Percentiles rank a stretch among this genome's conserved stretches.
Evolutionary conservation across 148 eudicot species (phyloP).

Genomic region (Vaccinium corymbosum): DNA sequence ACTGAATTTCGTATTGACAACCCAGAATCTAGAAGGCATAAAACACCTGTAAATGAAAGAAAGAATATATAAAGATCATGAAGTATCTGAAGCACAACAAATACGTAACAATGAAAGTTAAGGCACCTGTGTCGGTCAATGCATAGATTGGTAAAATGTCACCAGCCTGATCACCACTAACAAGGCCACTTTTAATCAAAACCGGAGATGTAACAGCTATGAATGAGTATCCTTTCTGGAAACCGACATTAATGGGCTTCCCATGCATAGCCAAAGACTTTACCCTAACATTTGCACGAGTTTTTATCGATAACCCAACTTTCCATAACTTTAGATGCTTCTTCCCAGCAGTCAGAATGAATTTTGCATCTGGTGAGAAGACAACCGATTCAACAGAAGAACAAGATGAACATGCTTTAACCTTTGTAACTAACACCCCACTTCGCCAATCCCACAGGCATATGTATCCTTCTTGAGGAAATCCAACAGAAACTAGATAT

Average conservation of each 20-base stretch:
- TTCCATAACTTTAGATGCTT: slow-evolving; percentile 50
- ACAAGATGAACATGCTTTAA: slow-evolving; percentile 42
- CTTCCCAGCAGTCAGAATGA: slow-evolving; percentile 48
- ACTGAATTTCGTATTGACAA: slow-evolving; percentile 32
- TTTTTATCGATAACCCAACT: slow-evolving; percentile 25
- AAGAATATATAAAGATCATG: background rate
- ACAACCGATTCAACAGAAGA: slow-evolving; percentile 42
- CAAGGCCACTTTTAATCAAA: slow-evolving; percentile 14
- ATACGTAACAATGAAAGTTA: background rate
- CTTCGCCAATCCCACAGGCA: slow-evolving; percentile 57
- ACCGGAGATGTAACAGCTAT: slow-evolving; percentile 36
- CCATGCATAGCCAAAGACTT: slow-evolving; percentile 32
- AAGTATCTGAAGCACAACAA: background rate
- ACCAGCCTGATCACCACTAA: slow-evolving; percentile 19
- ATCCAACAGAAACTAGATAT: slow-evolving; percentile 47
- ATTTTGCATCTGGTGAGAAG: slow-evolving; percentile 45
- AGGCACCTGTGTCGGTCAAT: slow-evolving; percentile 43
- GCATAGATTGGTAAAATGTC: slow-evolving; percentile 39
- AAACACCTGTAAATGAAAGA: slow-evolving; percentile 35
- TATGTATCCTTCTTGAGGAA: slow-evolving; percentile 47
- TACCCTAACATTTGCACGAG: slow-evolving; percentile 32
- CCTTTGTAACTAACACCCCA: slow-evolving; percentile 34
- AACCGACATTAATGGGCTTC: slow-evolving; percentile 33
- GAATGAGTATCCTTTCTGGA: slow-evolving; percentile 39
- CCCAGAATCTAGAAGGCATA: slow-evolving; percentile 35